Conservation (phyloP, 768 basidiomycete species). For the Naganishia antarctica region DNA sequence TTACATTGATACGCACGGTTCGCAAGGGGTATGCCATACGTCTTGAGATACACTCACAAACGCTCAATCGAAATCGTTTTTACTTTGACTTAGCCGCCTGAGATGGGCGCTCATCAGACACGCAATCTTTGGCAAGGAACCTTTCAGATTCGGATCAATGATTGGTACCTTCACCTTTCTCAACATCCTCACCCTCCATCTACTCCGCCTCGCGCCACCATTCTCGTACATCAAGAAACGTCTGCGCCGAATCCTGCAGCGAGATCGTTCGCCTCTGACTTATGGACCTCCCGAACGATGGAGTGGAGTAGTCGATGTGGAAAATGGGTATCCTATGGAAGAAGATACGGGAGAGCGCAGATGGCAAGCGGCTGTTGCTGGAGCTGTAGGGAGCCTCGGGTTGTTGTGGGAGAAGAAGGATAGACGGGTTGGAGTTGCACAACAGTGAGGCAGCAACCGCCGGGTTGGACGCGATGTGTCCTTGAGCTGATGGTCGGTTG, state of each 20-base stretch:
- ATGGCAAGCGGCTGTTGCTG: slow-evolving; percentile 49
- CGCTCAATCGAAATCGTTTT: too few relatives aligned
- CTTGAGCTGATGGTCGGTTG: not conserved
- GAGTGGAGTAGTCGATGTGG: slow-evolving; percentile 5
- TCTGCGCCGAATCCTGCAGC: slow-evolving; percentile 16
- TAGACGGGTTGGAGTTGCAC: slow-evolving; percentile 43
- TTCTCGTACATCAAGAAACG: slow-evolving; percentile 40
- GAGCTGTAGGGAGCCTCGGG: slow-evolving; percentile 46
- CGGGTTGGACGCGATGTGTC: too few relatives aligned
- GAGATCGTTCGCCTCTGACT: slow-evolving; percentile 31
- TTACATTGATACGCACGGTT: slow-evolving; percentile 69
- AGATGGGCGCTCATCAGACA: slow-evolving; percentile 66
- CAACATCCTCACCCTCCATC: slow-evolving; percentile 46
- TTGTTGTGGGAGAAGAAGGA: slow-evolving; percentile 42
- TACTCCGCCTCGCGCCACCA: slow-evolving; percentile 45
- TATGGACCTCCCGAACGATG: slow-evolving; percentile 43
- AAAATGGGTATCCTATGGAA: slow-evolving; percentile 28
- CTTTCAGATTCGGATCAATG: slow-evolving; percentile 80
- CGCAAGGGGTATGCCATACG: slow-evolving; percentile 57
- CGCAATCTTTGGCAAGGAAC: slow-evolving; percentile 78
- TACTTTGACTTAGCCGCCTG: slow-evolving; percentile 54
- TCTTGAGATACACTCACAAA: too few relatives aligned
- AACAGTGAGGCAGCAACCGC: slow-evolving; percentile 44
- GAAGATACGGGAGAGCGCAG: slow-evolving; percentile 37
- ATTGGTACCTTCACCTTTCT: slow-evolving; percentile 58